Evolutionary conservation across 148 eudicot genomes (phyloP).

Genomic region (Agrostemma githago): DNA sequence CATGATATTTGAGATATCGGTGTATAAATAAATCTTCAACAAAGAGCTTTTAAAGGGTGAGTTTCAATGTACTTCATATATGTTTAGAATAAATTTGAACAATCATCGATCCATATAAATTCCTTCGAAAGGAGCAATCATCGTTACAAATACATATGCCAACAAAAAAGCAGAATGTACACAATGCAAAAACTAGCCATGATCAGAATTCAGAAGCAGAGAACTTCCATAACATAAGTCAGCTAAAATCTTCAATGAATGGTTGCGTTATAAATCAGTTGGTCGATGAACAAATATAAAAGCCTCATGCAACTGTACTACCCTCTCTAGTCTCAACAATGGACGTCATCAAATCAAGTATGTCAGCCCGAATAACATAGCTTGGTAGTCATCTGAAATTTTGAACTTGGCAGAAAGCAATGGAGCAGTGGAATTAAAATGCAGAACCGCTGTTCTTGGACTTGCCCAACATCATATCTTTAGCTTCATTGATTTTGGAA

Average conservation of each 20-base stretch:
- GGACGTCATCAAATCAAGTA: background rate
- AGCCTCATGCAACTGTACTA: background rate
- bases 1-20: no score
- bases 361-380: background rate
- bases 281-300: background rate
- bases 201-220: no score
- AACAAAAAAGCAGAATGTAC: background rate
- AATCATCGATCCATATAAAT: no score
- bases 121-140: background rate
- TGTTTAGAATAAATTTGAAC: no score
- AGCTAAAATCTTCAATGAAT: background rate
- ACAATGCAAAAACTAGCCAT: background rate
- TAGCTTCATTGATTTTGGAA: conserved; percentile 61
- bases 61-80: no score
- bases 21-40: no score
- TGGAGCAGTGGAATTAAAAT: background rate
- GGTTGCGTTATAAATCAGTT: background rate
- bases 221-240: background rate
- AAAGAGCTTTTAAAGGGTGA: no score
- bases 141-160: background rate
- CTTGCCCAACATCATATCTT: conserved; percentile 49
- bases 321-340: background rate
- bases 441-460: conserved; percentile 27
- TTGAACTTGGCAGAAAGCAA: background rate
- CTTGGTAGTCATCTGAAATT: background rate